These are phyloP conservation scores for Euptelea pleiosperma DNA, from an alignment of 164 flowering plant genomes.

Conservation along the genomic window DNA sequence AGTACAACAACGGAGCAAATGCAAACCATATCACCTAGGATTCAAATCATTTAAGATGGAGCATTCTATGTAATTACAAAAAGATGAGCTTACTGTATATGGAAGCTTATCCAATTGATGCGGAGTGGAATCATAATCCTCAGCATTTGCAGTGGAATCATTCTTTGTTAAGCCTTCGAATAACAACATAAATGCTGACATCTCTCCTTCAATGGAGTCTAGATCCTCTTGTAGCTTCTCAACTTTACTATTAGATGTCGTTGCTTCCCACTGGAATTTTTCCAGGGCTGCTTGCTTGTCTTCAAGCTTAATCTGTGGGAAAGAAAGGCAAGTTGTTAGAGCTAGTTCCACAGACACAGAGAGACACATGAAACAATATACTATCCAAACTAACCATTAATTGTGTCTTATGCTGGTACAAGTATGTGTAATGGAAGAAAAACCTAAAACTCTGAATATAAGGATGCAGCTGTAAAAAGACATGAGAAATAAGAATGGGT, in stretches of 20 bases:
- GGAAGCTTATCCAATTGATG: constrained; percentile 35
- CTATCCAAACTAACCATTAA: not conserved
- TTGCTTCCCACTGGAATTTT: constrained; percentile 82
- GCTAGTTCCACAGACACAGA: not conserved
- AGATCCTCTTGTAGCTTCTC: constrained; percentile 68
- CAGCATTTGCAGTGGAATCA: constrained; percentile 21
- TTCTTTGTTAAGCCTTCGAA: constrained; percentile 47
- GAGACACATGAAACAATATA: not conserved
- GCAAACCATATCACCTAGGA: not conserved
- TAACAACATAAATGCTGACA: constrained; percentile 47
- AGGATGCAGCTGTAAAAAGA: too few relatives aligned
- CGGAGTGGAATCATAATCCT: constrained; percentile 41
- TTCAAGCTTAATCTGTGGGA: constrained; percentile 75
- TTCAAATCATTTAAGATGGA: not conserved
- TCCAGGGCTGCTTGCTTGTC: constrained; percentile 89
- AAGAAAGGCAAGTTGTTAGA: constrained; percentile 2
- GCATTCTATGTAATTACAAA: constrained; percentile 10
- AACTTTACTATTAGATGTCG: constrained; percentile 53
- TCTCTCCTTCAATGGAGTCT: constrained; percentile 44
- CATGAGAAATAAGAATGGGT: too few relatives aligned
- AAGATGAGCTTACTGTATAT: constrained; percentile 42
- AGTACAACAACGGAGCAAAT: not conserved
- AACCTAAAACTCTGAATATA: too few relatives aligned
- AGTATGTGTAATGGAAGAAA: too few relatives aligned
- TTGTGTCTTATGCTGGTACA: too few relatives aligned